Conservation (phyloP, 2,329 filamentous ascomycete genomes). For the Phaeosphaeriaceae sp. region DNA sequence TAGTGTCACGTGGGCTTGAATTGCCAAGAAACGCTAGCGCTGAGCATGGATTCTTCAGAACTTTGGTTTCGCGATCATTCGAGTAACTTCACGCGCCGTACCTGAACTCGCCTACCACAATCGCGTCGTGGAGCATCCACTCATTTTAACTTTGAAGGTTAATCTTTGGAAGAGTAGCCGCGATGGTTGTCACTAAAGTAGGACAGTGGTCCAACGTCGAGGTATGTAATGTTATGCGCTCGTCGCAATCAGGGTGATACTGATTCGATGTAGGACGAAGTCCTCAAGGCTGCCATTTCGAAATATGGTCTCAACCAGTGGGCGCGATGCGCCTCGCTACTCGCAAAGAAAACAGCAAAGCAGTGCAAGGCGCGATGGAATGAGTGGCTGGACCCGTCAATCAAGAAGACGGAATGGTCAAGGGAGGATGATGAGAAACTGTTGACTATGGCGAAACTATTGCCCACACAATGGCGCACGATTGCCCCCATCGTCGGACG, state of each 20-base stretch:
- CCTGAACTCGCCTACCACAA: constrained; percentile 16
- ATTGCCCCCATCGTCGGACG: constrained; percentile 96
- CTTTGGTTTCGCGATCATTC: constrained; percentile 25
- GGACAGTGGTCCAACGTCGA: constrained; percentile 64
- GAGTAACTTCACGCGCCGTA: constrained; percentile 10
- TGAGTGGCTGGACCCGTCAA: constrained; percentile 97
- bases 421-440: constrained; percentile 98
- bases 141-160: constrained; percentile 6
- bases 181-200: constrained; percentile 70
- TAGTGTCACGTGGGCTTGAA: constrained; percentile 3
- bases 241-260: no score
- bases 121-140: constrained; percentile 10
- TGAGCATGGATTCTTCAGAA: constrained; percentile 16
- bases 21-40: constrained; percentile 28
- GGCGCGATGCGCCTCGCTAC: constrained; percentile 95
- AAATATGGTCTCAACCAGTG: constrained; percentile 70
- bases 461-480: constrained; percentile 99
- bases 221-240: no score
- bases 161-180: constrained; percentile 11
- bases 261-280: constrained; percentile 76
- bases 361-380: constrained; percentile 99
- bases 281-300: constrained; percentile 76
- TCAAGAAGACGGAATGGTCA: constrained; percentile 99
- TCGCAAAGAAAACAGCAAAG: constrained; percentile 96
- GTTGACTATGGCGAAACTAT: constrained; percentile 93